Base-by-base conservation (phyloP, 176 grass and related monocot genomes). In the Phyllostachys edulis region DNA sequence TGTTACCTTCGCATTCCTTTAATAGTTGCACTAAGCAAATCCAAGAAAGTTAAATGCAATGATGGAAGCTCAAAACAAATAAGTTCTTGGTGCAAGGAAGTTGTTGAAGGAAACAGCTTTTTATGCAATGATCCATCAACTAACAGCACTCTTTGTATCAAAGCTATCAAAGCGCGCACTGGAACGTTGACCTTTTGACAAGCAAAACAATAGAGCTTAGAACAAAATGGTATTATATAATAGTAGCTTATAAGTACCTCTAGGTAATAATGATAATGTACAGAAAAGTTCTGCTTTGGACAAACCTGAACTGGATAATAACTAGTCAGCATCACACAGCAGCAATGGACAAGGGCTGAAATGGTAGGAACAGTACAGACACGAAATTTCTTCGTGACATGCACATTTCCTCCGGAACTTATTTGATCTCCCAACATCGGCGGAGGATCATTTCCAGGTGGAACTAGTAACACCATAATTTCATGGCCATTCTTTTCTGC, bases 51-150 rank as follows among this genome's bases (percentile, higher is more conserved):
- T n/a, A 85, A 83, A 90, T 93, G 96, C 52, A 97, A 75, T 72
- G 85, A 64, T 11, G 92, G 92, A 88, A 97, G 91, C 76, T 95
- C 92, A 79, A 77, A 90, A 86, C 89, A 93, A 51, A 98, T 82
- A 88, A 98, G 91, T 85, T 98, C 91, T 92, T 98, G 96, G 76
- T 98, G 90, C 85, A 98, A 91, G 54, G 89, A 85, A 67, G 96
- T 98, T 69, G 96, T 93, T 71, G 92, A 95, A 67, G 85, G 93
- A 49, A 93, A 90, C 54, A 85, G 67, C 27, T 89, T 90, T 52
- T 77, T 91, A 45, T 54, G 84, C 60, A 95, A 80, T 69, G 91
- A 93, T 69, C 93, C 96, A 87, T 95, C 90, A 75, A 91, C 26
- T 61, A 69, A 71, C 63, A 98, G 80, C 73, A 93, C 91, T 90